Percentiles rank a stretch among this genome's conserved stretches.
phyloP scores from a whole-genome alignment of 768 basidiomycete genomes.

The Mycena kentingensis region DNA sequence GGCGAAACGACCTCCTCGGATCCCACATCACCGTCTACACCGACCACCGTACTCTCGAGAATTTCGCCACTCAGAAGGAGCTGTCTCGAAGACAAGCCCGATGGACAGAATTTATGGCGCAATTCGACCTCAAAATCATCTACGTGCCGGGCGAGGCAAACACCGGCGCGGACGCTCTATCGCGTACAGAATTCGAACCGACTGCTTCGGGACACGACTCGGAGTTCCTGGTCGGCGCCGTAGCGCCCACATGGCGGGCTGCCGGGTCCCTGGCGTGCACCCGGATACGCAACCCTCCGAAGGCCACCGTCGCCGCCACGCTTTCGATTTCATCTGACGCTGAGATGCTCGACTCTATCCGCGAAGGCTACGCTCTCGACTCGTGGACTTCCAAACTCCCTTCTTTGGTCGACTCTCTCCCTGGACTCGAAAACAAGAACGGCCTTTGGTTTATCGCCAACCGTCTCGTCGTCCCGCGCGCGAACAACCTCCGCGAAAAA shows the following conservation, averaged over 20 bases:
- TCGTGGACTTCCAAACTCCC: constrained; percentile 3
- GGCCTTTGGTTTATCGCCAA: background rate
- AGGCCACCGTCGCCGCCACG: constrained; percentile 18
- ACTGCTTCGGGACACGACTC: background rate
- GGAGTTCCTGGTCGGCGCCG: too few species aligned
- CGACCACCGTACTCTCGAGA: constrained; percentile 35
- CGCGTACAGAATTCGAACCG: constrained; percentile 11
- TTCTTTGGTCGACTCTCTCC: constrained; percentile 10
- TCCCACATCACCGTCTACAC: constrained; percentile 17
- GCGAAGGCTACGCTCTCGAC: background rate
- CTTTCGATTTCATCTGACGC: background rate
- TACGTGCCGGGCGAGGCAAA: constrained; percentile 39
- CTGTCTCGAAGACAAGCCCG: constrained; percentile 28
- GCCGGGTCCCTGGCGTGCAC: constrained; percentile 10
- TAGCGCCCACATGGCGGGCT: background rate
- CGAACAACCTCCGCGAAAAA: background rate
- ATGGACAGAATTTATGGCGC: constrained; percentile 32
- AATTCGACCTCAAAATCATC: constrained; percentile 34
- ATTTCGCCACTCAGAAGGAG: constrained; percentile 28
- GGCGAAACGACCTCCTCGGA: constrained; percentile 16
- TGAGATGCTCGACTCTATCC: background rate
- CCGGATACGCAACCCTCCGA: background rate
- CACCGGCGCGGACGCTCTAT: constrained; percentile 36
- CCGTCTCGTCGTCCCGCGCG: background rate
- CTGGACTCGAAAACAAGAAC: background rate